Conservation (phyloP, 2,329 filamentous ascomycete genomes). For the Penicillium capsulatum region DNA sequence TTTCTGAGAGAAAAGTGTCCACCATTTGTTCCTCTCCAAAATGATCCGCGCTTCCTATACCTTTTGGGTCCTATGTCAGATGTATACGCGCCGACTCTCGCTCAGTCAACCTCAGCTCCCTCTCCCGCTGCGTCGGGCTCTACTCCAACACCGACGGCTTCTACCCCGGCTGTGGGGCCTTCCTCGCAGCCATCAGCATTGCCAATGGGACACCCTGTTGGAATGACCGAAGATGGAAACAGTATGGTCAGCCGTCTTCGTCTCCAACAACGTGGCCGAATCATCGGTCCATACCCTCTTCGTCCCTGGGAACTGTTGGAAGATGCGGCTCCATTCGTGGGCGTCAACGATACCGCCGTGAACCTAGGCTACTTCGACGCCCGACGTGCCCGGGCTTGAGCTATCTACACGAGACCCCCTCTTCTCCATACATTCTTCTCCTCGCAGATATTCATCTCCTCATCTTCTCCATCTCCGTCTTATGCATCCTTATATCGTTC, state of each 20-base stretch:
- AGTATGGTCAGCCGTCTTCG: constrained; percentile 32
- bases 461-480: no score
- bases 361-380: constrained; percentile 43
- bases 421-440: not conserved
- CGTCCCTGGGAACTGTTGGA: constrained; percentile 45
- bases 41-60: constrained; percentile 39
- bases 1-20: constrained; percentile 43
- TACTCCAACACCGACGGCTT: constrained; percentile 26
- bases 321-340: constrained; percentile 43
- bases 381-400: constrained; percentile 31
- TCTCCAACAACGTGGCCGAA: constrained; percentile 36
- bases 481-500: no score
- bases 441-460: no score
- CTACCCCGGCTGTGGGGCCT: constrained; percentile 18
- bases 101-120: constrained; percentile 27
- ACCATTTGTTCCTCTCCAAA: constrained; percentile 36
- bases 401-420: not conserved
- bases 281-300: constrained; percentile 34
- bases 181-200: constrained; percentile 17
- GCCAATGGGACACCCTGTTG: constrained; percentile 10
- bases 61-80: constrained; percentile 41
- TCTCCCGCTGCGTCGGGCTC: constrained; percentile 33
- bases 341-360: constrained; percentile 45
- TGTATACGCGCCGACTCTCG: constrained; percentile 8
- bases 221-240: constrained; percentile 25